phyloP scores from a whole-genome alignment of 108 stramenopile genomes.

The Stephanodiscus minutulus region DNA sequence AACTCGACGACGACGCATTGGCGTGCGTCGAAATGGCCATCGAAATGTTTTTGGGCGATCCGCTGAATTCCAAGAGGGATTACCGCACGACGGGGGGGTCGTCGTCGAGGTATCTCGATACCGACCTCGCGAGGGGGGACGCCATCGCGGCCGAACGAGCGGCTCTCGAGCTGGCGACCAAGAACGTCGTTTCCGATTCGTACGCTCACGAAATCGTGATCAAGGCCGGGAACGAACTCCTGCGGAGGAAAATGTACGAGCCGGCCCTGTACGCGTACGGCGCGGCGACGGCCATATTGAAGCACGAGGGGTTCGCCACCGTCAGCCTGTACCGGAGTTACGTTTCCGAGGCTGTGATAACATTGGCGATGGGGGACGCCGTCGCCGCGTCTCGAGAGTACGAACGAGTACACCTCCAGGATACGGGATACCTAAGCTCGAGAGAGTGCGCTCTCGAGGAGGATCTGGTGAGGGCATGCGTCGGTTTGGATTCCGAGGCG shows the following conservation, averaged over 20 bases:
- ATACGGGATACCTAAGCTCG: slow-evolving; percentile 69
- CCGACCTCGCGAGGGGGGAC: slow-evolving; percentile 21
- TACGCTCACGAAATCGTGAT: slow-evolving; percentile 81
- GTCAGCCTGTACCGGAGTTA: slow-evolving; percentile 70
- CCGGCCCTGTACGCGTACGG: slow-evolving; percentile 85
- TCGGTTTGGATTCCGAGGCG: slow-evolving; percentile 66
- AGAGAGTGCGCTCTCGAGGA: slow-evolving; percentile 89
- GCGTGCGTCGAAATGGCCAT: slow-evolving; percentile 69
- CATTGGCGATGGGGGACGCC: slow-evolving; percentile 81
- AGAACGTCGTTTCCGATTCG: slow-evolving; percentile 62
- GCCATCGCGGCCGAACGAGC: no score
- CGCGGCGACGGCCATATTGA: slow-evolving; percentile 67
- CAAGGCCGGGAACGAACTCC: slow-evolving; percentile 53
- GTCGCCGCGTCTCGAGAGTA: slow-evolving; percentile 81
- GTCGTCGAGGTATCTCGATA: slow-evolving; percentile 58
- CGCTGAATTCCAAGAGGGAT: slow-evolving; percentile 68
- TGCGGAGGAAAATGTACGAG: slow-evolving; percentile 62
- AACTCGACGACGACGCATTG: slow-evolving; percentile 59
- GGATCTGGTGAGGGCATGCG: slow-evolving; percentile 83
- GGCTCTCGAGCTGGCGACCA: slow-evolving; percentile 60
- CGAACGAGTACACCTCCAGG: slow-evolving; percentile 82
- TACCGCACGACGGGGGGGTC: slow-evolving; percentile 85
- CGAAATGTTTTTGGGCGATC: slow-evolving; percentile 80
- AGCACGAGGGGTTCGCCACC: slow-evolving; percentile 70
- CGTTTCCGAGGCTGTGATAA: slow-evolving; percentile 69